Evolutionary conservation across 768 basidiomycete species (phyloP), one percentile per base, ranked within the genome.

Genomic region (Termitomyces sp.): DNA sequence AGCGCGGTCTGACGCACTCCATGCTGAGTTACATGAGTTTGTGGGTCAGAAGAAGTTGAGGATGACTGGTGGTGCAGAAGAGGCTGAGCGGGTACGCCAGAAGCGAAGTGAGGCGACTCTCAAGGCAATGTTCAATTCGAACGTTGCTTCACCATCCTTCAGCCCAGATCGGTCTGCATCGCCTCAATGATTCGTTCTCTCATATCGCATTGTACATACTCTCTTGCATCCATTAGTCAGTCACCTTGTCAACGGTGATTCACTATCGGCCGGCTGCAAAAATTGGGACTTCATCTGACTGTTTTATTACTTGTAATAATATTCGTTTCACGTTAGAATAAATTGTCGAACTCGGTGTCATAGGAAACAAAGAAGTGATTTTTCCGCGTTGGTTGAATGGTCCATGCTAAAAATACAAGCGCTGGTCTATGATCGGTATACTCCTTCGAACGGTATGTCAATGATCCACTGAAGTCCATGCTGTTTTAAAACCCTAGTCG

Each of bases 21-120:
- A 92, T 63, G 76, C 79, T 14, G 96, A 98, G 75, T 67, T 99
- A 63, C 71, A 73, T 44, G 92, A 89, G 4, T 98, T 98, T 71
- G 94, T 99, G 52, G 79, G 75, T 4, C 83, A 85, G 59, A 90
- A 89, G 78, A 94, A 89, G 74, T 73, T 99, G 69, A 91, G 85
- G 78, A 88, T 94, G 90, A 99, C 95, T 17, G 96, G 95, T 27
- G 95, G 94, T 14, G 89, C 92, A 23, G 92, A 95, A 70, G 93
- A 96, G 73, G 81, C 76, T 23, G 96, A 99, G 73, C 79, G 96
- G 55, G 79, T 95, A 63, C 77, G 95, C 63, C 89, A 94, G 77
- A 84, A 83, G 68, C 78, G 85, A 70, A 92, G 90, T 66, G 94
- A 94, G 52, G 70, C 84, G 73, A 86, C 91, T 21, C 73, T 98